Conservation (phyloP, 768 basidiomycete species). For the Podaxis pistillaris region DNA sequence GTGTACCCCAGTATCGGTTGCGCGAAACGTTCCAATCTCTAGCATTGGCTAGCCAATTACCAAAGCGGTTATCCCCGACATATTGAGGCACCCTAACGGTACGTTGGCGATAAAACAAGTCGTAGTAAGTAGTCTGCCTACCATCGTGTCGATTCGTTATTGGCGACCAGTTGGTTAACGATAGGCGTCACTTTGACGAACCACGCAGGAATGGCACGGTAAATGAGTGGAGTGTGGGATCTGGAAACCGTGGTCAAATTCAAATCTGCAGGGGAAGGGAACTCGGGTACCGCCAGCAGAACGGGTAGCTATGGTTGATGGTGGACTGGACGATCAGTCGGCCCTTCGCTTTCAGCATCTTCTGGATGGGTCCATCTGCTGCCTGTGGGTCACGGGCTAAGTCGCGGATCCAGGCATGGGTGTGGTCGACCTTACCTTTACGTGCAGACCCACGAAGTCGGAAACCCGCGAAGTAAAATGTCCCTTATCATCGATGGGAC, state of each 20-base stretch:
- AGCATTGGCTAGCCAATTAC: constrained; percentile 98
- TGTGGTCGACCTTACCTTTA: constrained; percentile 64
- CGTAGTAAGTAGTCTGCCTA: constrained; percentile 26
- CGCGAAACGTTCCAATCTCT: constrained; percentile 99
- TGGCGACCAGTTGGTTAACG: constrained; percentile 81
- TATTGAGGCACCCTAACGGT: constrained; percentile 79
- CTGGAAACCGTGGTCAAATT: constrained; percentile 35
- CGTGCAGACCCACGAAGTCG: constrained; percentile 84
- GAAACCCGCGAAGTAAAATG: constrained; percentile 86
- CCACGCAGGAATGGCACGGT: constrained; percentile 96
- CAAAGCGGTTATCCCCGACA: constrained; percentile 91
- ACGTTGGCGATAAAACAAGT: not conserved
- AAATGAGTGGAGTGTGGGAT: constrained; percentile 92
- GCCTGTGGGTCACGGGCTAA: constrained; percentile 42
- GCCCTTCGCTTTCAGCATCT: constrained; percentile 81
- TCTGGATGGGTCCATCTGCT: constrained; percentile 94
- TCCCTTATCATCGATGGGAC: constrained; percentile 90
- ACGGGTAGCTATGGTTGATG: constrained; percentile 90
- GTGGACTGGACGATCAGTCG: constrained; percentile 87
- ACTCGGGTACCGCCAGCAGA: constrained; percentile 83
- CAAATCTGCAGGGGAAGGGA: not conserved
- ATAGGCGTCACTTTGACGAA: constrained; percentile 88
- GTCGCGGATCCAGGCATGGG: not conserved
- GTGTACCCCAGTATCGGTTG: constrained; percentile 99
- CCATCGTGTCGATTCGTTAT: constrained; percentile 93